Conservation (phyloP, 2,329 filamentous ascomycete species). For the Fusarium bactridioides region DNA sequence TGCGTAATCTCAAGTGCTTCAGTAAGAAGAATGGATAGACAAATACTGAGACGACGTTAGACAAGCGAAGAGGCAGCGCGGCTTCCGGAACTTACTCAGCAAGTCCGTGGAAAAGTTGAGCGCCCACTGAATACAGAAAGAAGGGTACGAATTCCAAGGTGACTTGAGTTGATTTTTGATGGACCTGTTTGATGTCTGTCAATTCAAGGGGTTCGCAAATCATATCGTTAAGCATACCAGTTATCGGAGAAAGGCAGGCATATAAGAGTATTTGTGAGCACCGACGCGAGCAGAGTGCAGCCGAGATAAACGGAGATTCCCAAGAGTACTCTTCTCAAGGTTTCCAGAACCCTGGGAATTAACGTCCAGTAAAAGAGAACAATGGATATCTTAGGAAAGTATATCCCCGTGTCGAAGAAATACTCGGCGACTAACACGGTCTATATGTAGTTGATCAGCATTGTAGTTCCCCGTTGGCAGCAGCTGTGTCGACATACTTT, state of each 20-base stretch:
- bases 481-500: neutral
- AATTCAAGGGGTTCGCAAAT: rapidly evolving
- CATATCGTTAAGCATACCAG: neutral
- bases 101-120: slow-evolving; percentile 12
- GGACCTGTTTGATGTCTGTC: neutral
- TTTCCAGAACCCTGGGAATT: neutral
- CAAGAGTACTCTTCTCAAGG: neutral
- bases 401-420: slow-evolving; percentile 14
- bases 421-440: slow-evolving; percentile 6
- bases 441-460: neutral
- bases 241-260: slow-evolving; percentile 1
- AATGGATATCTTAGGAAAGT: slow-evolving; percentile 12
- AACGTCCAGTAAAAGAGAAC: slow-evolving; percentile 15
- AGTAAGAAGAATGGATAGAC: slow-evolving; percentile 11
- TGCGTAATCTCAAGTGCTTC: slow-evolving; percentile 1
- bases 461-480: neutral
- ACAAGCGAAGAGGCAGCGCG: rapidly evolving
- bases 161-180: slow-evolving; percentile 9
- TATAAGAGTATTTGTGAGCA: slow-evolving; percentile 9
- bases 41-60: neutral
- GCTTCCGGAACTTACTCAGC: neutral
- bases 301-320: neutral
- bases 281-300: neutral
- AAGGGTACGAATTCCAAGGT: slow-evolving; percentile 10
- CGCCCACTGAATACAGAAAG: slow-evolving; percentile 6